Percentiles rank a stretch among this genome's conserved stretches.
phyloP scores from a whole-genome alignment of 352 stramenopile genomes.

The Phytophthora colocasiae region DNA sequence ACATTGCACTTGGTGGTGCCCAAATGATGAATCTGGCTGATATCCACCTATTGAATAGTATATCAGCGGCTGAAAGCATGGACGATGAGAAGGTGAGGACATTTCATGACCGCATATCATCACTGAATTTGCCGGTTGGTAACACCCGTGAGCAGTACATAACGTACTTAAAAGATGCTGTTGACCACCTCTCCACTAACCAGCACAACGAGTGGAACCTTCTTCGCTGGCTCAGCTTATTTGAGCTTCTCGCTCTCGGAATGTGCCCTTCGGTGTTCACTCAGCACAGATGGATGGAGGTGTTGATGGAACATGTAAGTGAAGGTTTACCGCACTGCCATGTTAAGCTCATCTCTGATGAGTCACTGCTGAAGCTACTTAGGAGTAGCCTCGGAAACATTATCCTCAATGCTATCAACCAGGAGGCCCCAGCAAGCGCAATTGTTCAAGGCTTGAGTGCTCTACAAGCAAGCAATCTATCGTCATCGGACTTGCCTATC shows the following conservation, averaged over 20 bases:
- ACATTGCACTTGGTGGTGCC: neutral
- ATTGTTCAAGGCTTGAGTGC: no score
- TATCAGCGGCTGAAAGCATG: neutral
- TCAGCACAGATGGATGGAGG: neutral
- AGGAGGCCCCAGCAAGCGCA: no score
- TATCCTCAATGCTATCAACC: no score
- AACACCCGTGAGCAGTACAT: neutral
- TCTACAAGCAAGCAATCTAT: no score
- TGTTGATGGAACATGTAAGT: neutral
- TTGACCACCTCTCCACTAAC: neutral
- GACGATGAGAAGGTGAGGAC: neutral
- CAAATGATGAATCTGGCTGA: neutral
- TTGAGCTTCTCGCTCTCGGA: neutral
- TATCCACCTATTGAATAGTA: neutral
- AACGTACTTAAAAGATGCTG: neutral
- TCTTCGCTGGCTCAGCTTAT: neutral
- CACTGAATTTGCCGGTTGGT: neutral
- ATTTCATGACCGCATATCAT: neutral
- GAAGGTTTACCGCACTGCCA: no score
- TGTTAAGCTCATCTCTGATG: no score
- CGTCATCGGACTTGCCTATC: no score
- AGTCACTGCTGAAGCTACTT: no score
- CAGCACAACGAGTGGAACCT: neutral
- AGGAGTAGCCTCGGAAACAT: no score
- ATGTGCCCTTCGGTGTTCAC: neutral